phyloP scores from a whole-genome alignment of 176 grass and related monocot species.

The Lolium perenne region DNA sequence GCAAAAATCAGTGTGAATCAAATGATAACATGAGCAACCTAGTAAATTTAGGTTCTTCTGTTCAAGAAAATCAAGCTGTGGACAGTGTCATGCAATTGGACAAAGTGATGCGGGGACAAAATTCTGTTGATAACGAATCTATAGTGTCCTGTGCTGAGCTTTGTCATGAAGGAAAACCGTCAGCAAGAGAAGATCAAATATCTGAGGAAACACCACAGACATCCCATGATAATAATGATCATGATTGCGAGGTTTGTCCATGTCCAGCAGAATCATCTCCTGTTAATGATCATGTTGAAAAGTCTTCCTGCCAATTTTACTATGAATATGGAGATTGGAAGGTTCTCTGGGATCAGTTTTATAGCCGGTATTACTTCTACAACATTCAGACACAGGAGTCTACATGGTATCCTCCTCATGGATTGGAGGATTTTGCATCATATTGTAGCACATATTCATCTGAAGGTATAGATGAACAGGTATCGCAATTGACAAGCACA shows the following conservation, averaged over 20 bases:
- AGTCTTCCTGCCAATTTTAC: conserved; percentile 44
- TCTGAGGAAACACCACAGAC: conserved; percentile 30
- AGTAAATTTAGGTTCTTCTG: conserved; percentile 38
- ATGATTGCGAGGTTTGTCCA: conserved; percentile 11
- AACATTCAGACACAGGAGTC: conserved; percentile 77
- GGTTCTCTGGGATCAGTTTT: conserved; percentile 82
- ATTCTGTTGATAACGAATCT: conserved; percentile 47
- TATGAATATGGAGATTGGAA: conserved; percentile 78
- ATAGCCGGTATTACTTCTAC: conserved; percentile 78
- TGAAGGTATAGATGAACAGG: conserved; percentile 23
- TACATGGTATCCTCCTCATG: conserved; percentile 80
- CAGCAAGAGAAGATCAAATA: conserved; percentile 38
- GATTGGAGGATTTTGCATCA: conserved; percentile 67
- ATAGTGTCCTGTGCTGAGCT: conserved; percentile 31
- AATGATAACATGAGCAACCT: conserved; percentile 39
- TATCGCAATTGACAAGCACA: conserved; percentile 42
- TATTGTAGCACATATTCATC: conserved; percentile 47
- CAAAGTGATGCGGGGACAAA: conserved; percentile 12
- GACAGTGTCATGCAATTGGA: conserved; percentile 25
- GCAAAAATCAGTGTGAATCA: conserved; percentile 34
- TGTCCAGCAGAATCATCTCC: conserved; percentile 45
- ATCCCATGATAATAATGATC: conserved; percentile 38
- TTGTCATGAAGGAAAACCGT: conserved; percentile 45
- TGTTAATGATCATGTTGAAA: conserved; percentile 38
- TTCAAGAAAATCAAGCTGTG: conserved; percentile 38